Percentiles rank a stretch among this genome's conserved stretches.
These are phyloP conservation scores for Thymus quinquecostatus DNA, from an alignment of 257 asterid species.

Conservation along the genomic window DNA sequence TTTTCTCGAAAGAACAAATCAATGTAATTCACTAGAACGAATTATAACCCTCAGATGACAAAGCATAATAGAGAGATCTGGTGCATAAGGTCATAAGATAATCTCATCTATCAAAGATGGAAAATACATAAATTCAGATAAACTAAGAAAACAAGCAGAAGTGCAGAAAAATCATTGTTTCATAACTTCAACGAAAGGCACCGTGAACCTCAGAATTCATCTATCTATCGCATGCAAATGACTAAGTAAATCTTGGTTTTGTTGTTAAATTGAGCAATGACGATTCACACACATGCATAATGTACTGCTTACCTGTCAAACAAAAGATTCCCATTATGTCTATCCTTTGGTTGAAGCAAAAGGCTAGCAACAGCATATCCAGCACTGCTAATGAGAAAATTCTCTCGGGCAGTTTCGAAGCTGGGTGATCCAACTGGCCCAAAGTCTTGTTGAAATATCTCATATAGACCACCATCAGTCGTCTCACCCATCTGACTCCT, in stretches of 20 bases:
- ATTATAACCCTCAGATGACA: conserved; percentile 1
- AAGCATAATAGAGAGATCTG: not conserved
- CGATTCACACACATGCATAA: not conserved
- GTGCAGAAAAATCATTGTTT: too few species aligned
- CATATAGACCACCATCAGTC: conserved; percentile 96
- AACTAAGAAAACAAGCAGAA: not conserved
- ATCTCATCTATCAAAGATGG: not conserved
- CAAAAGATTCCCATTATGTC: conserved; percentile 98
- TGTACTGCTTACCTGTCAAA: conserved; percentile 76
- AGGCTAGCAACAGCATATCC: conserved; percentile 99
- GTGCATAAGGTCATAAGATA: not conserved
- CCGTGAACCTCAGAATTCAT: too few species aligned
- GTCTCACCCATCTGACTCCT: conserved; percentile 99
- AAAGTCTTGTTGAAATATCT: conserved; percentile 97
- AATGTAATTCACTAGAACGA: not conserved
- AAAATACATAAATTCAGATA: not conserved
- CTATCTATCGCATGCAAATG: too few species aligned
- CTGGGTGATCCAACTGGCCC: conserved; percentile 97
- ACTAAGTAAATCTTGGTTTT: too few species aligned
- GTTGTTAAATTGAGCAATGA: not conserved
- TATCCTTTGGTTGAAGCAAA: conserved; percentile 99
- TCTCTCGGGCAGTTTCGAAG: conserved; percentile 97
- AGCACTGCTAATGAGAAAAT: conserved; percentile 96
- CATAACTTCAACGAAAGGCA: too few species aligned
- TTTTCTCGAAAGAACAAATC: not conserved